A percentile compares a stretch with the other conserved stretches of the same genome.
Conservation (phyloP, 176 grass and related monocot genomes). For the Carex cristatella region DNA sequence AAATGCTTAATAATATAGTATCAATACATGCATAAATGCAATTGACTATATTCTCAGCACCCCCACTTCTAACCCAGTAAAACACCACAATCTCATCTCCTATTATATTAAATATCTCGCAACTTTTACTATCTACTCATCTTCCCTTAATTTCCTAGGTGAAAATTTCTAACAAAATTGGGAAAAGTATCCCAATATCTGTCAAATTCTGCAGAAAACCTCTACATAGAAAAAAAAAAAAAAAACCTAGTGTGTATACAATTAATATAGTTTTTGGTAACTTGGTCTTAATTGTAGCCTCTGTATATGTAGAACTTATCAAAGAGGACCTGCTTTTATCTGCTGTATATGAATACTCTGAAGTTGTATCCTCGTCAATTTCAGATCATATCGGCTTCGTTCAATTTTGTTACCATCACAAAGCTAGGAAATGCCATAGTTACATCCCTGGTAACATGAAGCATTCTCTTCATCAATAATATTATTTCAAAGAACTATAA, state of each 20-base stretch:
- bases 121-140: neutral
- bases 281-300: neutral
- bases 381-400: neutral
- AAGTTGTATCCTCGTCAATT: neutral
- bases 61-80: neutral
- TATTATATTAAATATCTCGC: neutral
- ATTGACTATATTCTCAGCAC: neutral
- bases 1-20: no score
- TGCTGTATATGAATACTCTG: neutral
- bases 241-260: no score
- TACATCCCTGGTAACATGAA: conserved; percentile 8
- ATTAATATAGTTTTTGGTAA: neutral
- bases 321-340: neutral
- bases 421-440: conserved; percentile 25
- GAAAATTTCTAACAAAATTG: neutral
- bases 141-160: neutral
- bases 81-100: no score
- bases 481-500: neutral
- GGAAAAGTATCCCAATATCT: neutral
- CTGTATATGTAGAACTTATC: neutral
- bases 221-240: neutral
- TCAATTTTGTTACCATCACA: conserved; percentile 7
- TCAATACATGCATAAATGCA: no score
- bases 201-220: neutral
- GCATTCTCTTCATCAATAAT: conserved; percentile 5